Conservation (phyloP, 2,329 filamentous ascomycete genomes). For the Monosporascus sp. region DNA sequence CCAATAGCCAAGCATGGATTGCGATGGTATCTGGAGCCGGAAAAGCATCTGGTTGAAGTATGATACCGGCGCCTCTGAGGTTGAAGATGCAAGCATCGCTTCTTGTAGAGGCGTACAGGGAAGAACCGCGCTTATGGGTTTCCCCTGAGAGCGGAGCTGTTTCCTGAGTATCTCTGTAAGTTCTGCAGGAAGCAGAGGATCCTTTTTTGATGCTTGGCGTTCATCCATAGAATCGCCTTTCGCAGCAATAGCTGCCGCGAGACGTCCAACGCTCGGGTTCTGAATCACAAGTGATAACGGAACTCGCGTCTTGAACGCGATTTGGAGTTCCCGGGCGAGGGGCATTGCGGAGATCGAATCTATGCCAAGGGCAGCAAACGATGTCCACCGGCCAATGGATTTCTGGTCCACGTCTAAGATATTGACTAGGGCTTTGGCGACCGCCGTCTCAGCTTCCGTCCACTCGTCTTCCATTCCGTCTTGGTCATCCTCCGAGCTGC, state of each 20-base stretch:
- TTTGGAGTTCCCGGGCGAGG: slow-evolving; percentile 53
- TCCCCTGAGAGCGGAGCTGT: slow-evolving; percentile 25
- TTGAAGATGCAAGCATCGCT: slow-evolving; percentile 67
- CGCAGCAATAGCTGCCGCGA: slow-evolving; percentile 38
- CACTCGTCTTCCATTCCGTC: slow-evolving; percentile 35
- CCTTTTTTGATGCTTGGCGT: background rate
- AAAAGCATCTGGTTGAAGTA: slow-evolving; percentile 74
- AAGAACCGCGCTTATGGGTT: slow-evolving; percentile 50
- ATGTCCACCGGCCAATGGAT: slow-evolving; percentile 57
- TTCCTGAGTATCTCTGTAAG: slow-evolving; percentile 26
- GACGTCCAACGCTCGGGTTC: slow-evolving; percentile 57
- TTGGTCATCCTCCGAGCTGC: slow-evolving; percentile 23
- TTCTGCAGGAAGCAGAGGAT: slow-evolving; percentile 11
- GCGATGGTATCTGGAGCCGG: slow-evolving; percentile 44
- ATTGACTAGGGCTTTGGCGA: slow-evolving; percentile 51
- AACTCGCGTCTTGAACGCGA: slow-evolving; percentile 39
- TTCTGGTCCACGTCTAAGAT: slow-evolving; percentile 38
- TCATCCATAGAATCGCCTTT: background rate
- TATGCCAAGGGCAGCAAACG: slow-evolving; percentile 72
- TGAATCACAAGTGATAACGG: slow-evolving; percentile 66
- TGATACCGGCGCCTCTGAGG: slow-evolving; percentile 31
- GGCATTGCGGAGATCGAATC: slow-evolving; percentile 80
- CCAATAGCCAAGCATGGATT: slow-evolving; percentile 57
- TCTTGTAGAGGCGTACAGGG: slow-evolving; percentile 87
- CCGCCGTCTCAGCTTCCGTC: slow-evolving; percentile 47